Conservation (phyloP, 1,284 basidiomycete genomes). For the Vanrija pseudolonga region DNA sequence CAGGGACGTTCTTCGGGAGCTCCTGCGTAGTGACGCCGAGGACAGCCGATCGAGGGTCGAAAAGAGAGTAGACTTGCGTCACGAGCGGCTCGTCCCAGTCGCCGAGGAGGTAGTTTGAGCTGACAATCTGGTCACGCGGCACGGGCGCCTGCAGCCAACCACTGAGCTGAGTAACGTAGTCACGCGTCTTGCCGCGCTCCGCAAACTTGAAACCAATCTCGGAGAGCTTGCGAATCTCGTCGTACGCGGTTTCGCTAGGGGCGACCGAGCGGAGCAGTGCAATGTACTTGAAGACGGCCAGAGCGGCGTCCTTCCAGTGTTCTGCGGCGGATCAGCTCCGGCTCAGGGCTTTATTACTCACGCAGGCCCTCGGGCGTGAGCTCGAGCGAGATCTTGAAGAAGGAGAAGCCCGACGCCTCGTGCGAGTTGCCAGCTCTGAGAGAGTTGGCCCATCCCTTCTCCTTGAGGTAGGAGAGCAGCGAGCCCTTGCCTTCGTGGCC, state of each 20-base stretch:
- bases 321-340: conserved; percentile 49
- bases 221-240: conserved; percentile 72
- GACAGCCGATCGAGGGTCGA: conserved; percentile 60
- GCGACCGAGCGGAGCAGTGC: conserved; percentile 66
- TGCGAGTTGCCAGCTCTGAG: conserved; percentile 71
- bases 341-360: conserved; percentile 51
- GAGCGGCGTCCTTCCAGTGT: conserved; percentile 71
- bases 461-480: conserved; percentile 85
- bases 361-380: conserved; percentile 84
- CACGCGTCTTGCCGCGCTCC: conserved; percentile 74
- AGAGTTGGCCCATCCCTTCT: conserved; percentile 82
- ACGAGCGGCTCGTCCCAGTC: conserved; percentile 70
- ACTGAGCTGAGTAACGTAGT: conserved; percentile 74
- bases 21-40: conserved; percentile 51
- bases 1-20: conserved; percentile 58
- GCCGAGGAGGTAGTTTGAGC: conserved; percentile 68
- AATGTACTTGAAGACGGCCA: conserved; percentile 82
- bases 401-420: conserved; percentile 69
- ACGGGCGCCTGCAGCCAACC: conserved; percentile 65
- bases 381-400: conserved; percentile 80
- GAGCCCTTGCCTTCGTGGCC: conserved; percentile 97
- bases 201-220: conserved; percentile 80
- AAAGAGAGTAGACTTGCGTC: conserved; percentile 56
- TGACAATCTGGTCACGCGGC: conserved; percentile 74
- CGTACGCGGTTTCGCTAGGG: conserved; percentile 70